Conservation (phyloP, 331 rosid genomes). For the Stylosanthes scabra region DNA sequence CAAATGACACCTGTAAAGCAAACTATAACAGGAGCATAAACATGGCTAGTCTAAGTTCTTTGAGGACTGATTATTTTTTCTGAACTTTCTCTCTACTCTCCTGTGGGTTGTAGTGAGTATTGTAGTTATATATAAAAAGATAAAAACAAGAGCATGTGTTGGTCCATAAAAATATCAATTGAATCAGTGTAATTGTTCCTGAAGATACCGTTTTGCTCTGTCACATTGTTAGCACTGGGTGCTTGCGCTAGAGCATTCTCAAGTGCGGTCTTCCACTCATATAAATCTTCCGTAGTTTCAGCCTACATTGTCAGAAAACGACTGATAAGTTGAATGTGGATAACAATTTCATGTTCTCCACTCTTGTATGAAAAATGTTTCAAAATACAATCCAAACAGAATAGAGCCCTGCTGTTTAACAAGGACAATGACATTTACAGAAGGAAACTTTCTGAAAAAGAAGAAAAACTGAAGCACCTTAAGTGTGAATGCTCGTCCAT, state of each 20-base stretch:
- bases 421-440: conserved; percentile 6
- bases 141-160: conserved; percentile 5
- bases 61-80: too few relatives aligned
- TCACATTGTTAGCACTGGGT: conserved; percentile 59
- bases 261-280: conserved; percentile 97
- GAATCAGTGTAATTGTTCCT: conserved; percentile 72
- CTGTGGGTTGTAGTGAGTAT: too few relatives aligned
- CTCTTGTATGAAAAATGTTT: conserved; percentile 31
- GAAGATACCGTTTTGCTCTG: conserved; percentile 77
- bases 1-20: conserved; percentile 45
- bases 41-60: conserved; percentile 18
- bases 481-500: conserved; percentile 95
- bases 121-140: too few relatives aligned
- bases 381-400: conserved; percentile 14
- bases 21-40: conserved; percentile 58
- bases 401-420: not conserved
- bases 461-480: conserved; percentile 61
- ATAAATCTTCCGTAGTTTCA: conserved; percentile 86
- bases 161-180: conserved; percentile 67
- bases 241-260: conserved; percentile 90
- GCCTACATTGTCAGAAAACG: conserved; percentile 65
- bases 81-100: too few relatives aligned
- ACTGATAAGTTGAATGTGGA: conserved; percentile 37
- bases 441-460: not conserved
- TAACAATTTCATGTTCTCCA: conserved; percentile 13